Percentiles rank a stretch among this genome's conserved stretches.
Conservation (phyloP, 2,329 filamentous ascomycete genomes). For the Trichoderma oligosporum region DNA sequence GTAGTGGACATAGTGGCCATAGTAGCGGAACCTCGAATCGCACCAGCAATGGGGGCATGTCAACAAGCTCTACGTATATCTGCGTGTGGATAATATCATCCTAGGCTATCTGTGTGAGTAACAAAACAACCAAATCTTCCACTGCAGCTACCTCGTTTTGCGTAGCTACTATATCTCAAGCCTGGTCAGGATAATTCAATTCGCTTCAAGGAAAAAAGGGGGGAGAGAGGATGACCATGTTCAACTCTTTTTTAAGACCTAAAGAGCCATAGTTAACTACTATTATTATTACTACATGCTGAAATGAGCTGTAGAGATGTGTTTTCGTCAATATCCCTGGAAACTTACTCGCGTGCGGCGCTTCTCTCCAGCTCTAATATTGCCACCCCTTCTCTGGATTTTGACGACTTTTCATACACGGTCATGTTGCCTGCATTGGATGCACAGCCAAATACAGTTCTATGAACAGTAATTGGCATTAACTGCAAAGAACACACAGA, state of each 20-base stretch:
- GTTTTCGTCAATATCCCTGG: neutral
- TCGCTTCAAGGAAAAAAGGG: conserved; percentile 3
- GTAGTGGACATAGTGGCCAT: conserved; percentile 4
- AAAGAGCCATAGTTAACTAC: neutral
- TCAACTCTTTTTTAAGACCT: neutral
- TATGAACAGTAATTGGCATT: neutral
- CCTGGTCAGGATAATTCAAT: neutral
- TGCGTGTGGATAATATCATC: neutral
- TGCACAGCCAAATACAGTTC: neutral
- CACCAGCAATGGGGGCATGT: neutral
- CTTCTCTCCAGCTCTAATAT: neutral
- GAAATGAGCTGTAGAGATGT: conserved; percentile 2
- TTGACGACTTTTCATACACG: conserved; percentile 2
- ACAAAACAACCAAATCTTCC: neutral
- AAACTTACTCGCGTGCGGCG: neutral
- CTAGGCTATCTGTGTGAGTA: neutral
- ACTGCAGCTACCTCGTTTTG: neutral
- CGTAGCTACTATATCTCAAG: neutral
- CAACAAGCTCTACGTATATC: conserved; percentile 4
- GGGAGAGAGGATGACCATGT: neutral
- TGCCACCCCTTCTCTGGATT: neutral
- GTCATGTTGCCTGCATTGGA: conserved; percentile 7
- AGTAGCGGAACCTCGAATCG: conserved; percentile 1
- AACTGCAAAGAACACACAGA: neutral
- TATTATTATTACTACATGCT: neutral